Evolutionary conservation across 352 stramenopile species (phyloP), one percentile per base, ranked within the genome.

Genomic region (Globisporangium echinulatum): DNA sequence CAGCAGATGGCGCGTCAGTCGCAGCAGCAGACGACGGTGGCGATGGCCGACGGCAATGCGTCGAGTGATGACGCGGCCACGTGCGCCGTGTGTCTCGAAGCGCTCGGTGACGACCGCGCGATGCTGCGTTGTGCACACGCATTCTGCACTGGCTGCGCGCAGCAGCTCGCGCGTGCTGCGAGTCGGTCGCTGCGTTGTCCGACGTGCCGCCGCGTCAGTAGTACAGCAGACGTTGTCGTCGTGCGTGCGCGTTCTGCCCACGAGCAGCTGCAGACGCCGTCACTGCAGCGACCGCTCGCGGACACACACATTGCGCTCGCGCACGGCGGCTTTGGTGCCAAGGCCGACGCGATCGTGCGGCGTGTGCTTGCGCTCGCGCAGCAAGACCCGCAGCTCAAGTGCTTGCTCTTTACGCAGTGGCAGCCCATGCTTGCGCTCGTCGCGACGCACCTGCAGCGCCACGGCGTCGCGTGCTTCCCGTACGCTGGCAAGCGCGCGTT

Each of bases 361-460:
- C 74, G 81, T 50, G 68, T 92, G 14, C 62, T 72, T 15, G 50
- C 66, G 1, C 69, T 94, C 4, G 71, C 76, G 38, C 66, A 72
- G 2, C 58, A 69, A 43, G 74, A 88, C 36, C 54, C 77, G 5
- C 70, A 77, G 17, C 81, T 96, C 33, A 97, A 97, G 67, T 82
- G 77, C 40, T 54, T 98, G 37, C 67, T 98, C 4, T 97, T 98
- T 54, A 96, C 83, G 10, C 87, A 97, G 63, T 98, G 91, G 90
- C 74, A 88, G 14, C 84, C 95, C 49, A 97, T 98, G 86, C 74
- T 86, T 55, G 62, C 57, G 47, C 60, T 83, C 19, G 50, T 83
- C 3, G 52, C 70, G 7, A 50, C 25, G 6, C 59, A 68, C 7
- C 48, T 90, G 14, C 51, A 57, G 38, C 56, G 67, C 11, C 72